Conservation (phyloP, 495 filamentous ascomycete species). For the Podospora pseudoanserina region DNA sequence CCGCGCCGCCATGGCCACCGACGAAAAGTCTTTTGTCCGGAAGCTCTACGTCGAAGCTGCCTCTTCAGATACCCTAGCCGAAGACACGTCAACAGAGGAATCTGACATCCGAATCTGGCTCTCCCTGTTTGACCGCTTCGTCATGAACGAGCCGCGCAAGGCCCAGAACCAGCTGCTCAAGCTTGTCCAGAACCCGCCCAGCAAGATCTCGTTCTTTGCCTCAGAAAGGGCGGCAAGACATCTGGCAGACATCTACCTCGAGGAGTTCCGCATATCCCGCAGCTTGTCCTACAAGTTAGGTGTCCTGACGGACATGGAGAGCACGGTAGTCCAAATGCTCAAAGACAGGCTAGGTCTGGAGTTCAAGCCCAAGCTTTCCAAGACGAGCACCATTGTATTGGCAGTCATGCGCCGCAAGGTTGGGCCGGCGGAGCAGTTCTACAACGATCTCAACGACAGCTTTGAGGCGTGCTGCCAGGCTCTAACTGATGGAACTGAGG, state of each 20-base stretch:
- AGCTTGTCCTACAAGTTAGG: neutral
- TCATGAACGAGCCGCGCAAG: neutral
- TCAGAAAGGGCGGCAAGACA: conserved; percentile 3
- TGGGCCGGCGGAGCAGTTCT: conserved; percentile 8
- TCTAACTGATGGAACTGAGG: neutral
- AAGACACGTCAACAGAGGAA: neutral
- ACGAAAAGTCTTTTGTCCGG: neutral
- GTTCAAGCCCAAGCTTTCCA: conserved; percentile 10
- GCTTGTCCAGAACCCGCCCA: neutral
- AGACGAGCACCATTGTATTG: neutral
- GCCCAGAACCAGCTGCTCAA: neutral
- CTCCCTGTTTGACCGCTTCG: conserved; percentile 2
- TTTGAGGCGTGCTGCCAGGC: conserved; percentile 5
- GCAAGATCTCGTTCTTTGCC: neutral
- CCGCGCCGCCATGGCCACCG: conserved; percentile 7
- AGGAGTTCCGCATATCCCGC: conserved; percentile 10
- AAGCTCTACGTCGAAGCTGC: neutral
- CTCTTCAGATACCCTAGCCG: neutral
- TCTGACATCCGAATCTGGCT: conserved; percentile 9
- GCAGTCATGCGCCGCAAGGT: conserved; percentile 10
- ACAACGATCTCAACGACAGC: neutral
- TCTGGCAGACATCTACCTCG: conserved; percentile 5
- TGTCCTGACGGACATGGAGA: neutral
- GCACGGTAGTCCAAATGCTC: neutral
- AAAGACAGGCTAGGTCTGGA: conserved; percentile 6